Conservation (phyloP, 345 rosid genomes). For the Lagerstroemia speciosa region DNA sequence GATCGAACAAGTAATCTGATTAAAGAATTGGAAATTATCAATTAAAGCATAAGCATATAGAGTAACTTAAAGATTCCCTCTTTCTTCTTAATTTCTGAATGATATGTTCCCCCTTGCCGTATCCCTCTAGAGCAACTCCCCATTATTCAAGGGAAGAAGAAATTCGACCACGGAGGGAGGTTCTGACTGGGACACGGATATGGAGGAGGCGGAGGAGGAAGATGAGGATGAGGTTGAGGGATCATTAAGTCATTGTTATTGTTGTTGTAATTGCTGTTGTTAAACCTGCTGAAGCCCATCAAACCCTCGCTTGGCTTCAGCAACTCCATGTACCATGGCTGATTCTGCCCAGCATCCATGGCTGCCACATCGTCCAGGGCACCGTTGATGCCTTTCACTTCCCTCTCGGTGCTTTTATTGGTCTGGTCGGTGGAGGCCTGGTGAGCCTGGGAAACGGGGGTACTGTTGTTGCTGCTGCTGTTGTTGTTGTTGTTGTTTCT, state of each 20-base stretch:
- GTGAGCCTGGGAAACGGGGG: neutral
- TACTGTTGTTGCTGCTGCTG: neutral
- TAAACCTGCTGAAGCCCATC: neutral
- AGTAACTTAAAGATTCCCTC: too few species aligned
- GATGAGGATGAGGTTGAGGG: too few species aligned
- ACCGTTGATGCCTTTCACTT: neutral
- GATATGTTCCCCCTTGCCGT: neutral
- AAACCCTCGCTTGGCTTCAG: conserved; percentile 7
- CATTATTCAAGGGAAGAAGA: neutral
- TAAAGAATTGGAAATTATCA: too few species aligned
- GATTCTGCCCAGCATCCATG: neutral
- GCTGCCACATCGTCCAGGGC: neutral
- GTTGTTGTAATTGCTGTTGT: too few species aligned
- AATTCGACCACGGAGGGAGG: neutral
- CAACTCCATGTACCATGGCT: conserved; percentile 14
- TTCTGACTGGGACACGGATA: neutral
- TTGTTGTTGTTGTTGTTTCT: too few species aligned
- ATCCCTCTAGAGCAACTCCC: neutral
- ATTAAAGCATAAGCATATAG: too few species aligned
- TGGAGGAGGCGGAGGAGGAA: neutral
- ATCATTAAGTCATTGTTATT: conserved; percentile 4
- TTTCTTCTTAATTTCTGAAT: neutral
- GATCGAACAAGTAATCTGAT: too few species aligned
- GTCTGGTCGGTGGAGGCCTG: neutral
- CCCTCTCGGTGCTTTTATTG: neutral